phyloP scores from a whole-genome alignment of 2,329 filamentous ascomycete genomes.

The Macroventuria anomochaeta region DNA sequence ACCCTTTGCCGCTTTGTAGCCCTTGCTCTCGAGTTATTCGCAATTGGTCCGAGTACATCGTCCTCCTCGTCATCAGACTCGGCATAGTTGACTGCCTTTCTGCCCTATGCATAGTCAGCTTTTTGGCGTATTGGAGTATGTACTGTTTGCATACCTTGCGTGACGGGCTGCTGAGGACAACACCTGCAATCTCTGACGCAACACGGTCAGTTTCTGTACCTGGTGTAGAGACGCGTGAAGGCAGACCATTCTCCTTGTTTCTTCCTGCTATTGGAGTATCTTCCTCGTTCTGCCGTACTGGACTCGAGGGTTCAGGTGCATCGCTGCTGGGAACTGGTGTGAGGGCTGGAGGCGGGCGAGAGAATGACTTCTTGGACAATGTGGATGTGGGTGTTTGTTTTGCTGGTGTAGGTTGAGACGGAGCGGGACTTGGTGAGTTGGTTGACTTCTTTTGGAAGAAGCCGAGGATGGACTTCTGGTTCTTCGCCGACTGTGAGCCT shows the following conservation, averaged over 20 bases:
- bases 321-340: conserved; percentile 86
- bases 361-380: conserved; percentile 43
- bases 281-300: conserved; percentile 66
- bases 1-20: conserved; percentile 66
- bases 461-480: conserved; percentile 75
- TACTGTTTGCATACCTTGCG: conserved; percentile 67
- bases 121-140: too few species aligned
- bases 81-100: conserved; percentile 77
- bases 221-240: conserved; percentile 49
- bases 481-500: conserved; percentile 60
- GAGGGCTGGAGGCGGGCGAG: conserved; percentile 50
- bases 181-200: conserved; percentile 52
- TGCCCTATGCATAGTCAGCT: conserved; percentile 52
- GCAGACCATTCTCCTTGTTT: conserved; percentile 61
- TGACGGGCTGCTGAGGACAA: conserved; percentile 72
- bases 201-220: conserved; percentile 53
- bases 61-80: conserved; percentile 82
- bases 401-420: conserved; percentile 35
- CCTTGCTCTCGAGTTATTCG: conserved; percentile 53
- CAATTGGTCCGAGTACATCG: conserved; percentile 68
- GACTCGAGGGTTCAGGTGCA: conserved; percentile 69
- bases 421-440: conserved; percentile 53
- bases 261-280: conserved; percentile 51
- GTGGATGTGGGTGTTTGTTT: conserved; percentile 37
- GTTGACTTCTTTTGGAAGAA: conserved; percentile 74